phyloP scores from a whole-genome alignment of 441 rosid species.

The Adansonia madagascariensis region DNA sequence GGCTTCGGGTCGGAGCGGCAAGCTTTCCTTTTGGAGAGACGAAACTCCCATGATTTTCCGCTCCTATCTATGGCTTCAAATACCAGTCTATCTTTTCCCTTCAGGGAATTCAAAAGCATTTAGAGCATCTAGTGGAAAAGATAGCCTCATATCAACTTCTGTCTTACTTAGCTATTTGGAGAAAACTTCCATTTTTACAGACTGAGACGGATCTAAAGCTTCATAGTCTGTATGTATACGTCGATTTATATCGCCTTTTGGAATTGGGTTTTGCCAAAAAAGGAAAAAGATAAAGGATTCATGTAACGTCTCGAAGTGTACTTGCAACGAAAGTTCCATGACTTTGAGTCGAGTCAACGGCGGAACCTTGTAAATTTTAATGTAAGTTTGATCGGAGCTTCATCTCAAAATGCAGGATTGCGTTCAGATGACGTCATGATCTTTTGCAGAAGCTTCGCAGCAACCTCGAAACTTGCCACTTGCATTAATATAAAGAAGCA shows the following conservation, averaged over 20 bases:
- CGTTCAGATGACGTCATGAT: not conserved
- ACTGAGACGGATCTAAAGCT: too few species aligned
- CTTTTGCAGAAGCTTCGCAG: not conserved
- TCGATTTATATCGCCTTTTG: not conserved
- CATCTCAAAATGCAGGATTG: not conserved
- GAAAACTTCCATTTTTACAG: too few species aligned
- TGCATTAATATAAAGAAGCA: too few species aligned
- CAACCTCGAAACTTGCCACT: not conserved
- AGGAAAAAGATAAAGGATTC: not conserved
- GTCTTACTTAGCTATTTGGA: too few species aligned
- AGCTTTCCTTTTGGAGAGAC: conserved; percentile 1
- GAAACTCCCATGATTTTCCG: not conserved
- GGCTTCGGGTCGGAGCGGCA: not conserved
- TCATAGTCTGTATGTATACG: too few species aligned
- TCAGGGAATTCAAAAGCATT: not conserved
- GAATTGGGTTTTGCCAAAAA: not conserved
- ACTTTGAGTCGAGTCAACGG: not conserved
- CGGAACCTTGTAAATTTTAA: not conserved
- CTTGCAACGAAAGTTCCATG: not conserved
- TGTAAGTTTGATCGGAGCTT: too few species aligned
- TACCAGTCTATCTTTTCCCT: not conserved
- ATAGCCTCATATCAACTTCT: not conserved
- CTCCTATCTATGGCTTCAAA: conserved; percentile 9
- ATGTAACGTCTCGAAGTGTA: not conserved
- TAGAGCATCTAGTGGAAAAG: not conserved